A percentile compares a stretch with the other conserved stretches of the same genome.
phyloP scores from a whole-genome alignment of 345 rosid genomes.

The Ailanthus altissimus region DNA sequence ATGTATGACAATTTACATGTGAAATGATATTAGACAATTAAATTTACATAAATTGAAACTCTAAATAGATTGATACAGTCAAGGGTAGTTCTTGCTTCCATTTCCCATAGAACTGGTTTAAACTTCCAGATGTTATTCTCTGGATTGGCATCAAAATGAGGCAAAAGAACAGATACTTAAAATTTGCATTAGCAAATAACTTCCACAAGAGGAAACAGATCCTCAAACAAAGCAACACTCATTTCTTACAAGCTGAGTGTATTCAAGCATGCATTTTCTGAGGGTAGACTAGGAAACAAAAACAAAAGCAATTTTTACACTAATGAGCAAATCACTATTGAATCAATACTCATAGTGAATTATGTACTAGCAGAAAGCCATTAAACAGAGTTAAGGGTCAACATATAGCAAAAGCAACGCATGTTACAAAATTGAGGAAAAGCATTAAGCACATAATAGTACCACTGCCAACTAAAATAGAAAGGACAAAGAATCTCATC shows the following conservation, averaged over 20 bases:
- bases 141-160: neutral
- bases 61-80: neutral
- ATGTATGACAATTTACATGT: neutral
- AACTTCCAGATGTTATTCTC: neutral
- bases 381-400: neutral
- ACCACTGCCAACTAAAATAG: neutral
- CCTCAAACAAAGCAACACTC: neutral
- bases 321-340: neutral
- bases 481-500: conserved; percentile 13
- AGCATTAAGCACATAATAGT: too few species aligned
- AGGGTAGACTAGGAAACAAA: neutral
- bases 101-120: neutral
- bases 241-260: neutral
- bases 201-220: conserved; percentile 3
- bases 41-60: neutral
- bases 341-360: too few species aligned
- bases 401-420: neutral
- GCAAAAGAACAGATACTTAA: too few species aligned
- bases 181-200: neutral
- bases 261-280: neutral
- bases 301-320: neutral
- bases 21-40: neutral
- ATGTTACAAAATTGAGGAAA: neutral
- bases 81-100: neutral
- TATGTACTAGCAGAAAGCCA: too few species aligned